phyloP scores from a whole-genome alignment of 2,329 filamentous ascomycete genomes.

The Setomelanomma holmii region DNA sequence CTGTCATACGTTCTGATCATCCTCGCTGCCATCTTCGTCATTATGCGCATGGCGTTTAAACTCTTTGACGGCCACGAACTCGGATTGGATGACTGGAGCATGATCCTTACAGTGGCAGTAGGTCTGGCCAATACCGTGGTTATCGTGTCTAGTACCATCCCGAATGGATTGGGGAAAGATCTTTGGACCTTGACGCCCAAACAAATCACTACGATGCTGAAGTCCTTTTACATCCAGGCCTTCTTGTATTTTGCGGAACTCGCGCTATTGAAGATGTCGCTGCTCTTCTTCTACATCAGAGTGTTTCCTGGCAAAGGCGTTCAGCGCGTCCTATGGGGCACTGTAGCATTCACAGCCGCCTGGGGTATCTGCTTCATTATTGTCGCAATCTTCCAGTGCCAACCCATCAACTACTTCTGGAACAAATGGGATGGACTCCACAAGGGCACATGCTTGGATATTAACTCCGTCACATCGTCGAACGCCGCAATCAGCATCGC shows the following conservation, averaged over 20 bases:
- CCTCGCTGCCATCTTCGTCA: constrained; percentile 44
- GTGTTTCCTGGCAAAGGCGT: constrained; percentile 37
- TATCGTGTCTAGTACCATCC: constrained; percentile 29
- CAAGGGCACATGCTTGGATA: constrained; percentile 43
- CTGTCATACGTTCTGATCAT: constrained; percentile 44
- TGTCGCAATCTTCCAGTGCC: constrained; percentile 43
- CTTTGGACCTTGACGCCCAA: constrained; percentile 58
- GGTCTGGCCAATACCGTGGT: constrained; percentile 37
- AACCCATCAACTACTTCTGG: constrained; percentile 46
- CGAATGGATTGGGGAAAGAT: constrained; percentile 58
- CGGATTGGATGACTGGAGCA: constrained; percentile 50
- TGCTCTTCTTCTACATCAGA: constrained; percentile 41
- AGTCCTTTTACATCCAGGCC: constrained; percentile 45
- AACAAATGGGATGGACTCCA: constrained; percentile 39
- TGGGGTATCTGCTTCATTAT: constrained; percentile 33
- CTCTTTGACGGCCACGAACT: constrained; percentile 43
- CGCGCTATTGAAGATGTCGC: constrained; percentile 34
- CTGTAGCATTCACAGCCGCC: constrained; percentile 32
- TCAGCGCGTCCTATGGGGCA: constrained; percentile 32
- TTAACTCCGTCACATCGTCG: constrained; percentile 42
- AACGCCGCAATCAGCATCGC: constrained; percentile 46
- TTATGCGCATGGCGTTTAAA: constrained; percentile 48
- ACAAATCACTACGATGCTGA: constrained; percentile 54
- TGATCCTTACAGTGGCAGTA: constrained; percentile 30
- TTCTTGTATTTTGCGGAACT: constrained; percentile 44